Base-by-base conservation (phyloP, 2,329 filamentous ascomycete genomes). In the Diatrype stigma region DNA sequence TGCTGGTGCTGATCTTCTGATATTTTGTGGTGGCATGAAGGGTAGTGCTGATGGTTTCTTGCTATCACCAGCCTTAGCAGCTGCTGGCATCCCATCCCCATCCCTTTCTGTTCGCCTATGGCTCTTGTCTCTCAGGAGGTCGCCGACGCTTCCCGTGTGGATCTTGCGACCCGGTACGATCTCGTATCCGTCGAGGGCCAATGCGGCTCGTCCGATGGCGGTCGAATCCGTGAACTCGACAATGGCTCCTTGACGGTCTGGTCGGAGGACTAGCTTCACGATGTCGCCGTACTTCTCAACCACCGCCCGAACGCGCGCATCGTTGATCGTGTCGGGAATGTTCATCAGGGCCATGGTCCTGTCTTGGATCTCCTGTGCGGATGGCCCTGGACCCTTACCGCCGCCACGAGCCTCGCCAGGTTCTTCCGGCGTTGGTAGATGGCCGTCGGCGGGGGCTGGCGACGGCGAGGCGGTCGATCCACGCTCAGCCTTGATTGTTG, bases 311-410 rank as follows among this genome's bases (percentile, higher is more conserved):
- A 99, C 82, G 28, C 92, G 89, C 1, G 88, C 84, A 62, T 96
- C 90, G 57, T 95, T 96, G 62, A 97, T 83, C 0, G 92, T 97
- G 63, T 97, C 94, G 0, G 94, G 90, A 1, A 99, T 75, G 55
- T 92, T 87, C 70, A 96, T 82, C 26, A 99, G 74, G 10, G 86
- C 87, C 46, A 97, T 78, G 1, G 89, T 94, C 48, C 90, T 85
- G 46, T 85, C 81, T 28, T 75, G 69, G 19, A 82, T 79, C 16
- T 83, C 77, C 6, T 67, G 67, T 7, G 72, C 68, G 1, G 77
- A 74, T 17, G 76, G 73, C 12, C 64, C 63, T 16, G 63, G 42
- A 59, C 38, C 14, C 51, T 52, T 37, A 51, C 53, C 32, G 23
- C n/a, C 47, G n/a, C 28, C 45, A 12, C 30, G 46, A 12, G n/a